Evolutionary conservation across 2,329 filamentous ascomycete genomes (phyloP), one percentile per base, ranked within the genome.

Genomic region (Colletotrichum noveboracense): DNA sequence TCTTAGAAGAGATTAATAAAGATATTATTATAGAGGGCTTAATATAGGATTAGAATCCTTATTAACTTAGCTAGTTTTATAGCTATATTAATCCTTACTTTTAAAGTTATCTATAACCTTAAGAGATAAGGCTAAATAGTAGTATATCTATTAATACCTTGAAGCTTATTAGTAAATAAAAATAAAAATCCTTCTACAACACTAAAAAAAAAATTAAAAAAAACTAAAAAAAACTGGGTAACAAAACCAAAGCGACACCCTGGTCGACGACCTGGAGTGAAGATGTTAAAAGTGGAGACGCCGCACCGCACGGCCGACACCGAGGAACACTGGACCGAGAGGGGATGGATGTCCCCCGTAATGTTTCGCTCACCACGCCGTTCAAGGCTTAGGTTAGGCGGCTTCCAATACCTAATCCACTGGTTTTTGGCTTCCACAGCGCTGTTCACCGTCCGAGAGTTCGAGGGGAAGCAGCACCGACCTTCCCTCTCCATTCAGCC

Each of bases 221-320:
- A n/a, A n/a, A n/a, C n/a, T n/a, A n/a, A n/a, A n/a, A 24, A 24
- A 24, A 24, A 24, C 24, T 24, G 4, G 24, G 24, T 24, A 24
- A 24, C 4, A 24, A 24, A 24, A 24, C 24, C 4, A 24, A 24
- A 24, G 24, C 24, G n/a, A n/a, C n/a, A n/a, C n/a, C 34, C 65
- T 68, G 30, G 71, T 32, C 30, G 30, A 66, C 43, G 65, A 34
- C 48, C 61, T 28, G 56, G 28, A 30, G 14, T 58, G 58, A 38
- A 38, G 43, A 58, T 36, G 64, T 69, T 74, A 74, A 71, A 74
- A 52, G 58, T 65, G 74, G 73, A 21, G 28, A 26, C 58, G 16
- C 34, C 28, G 64, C 70, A 69, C 65, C 28, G 64, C 70, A 69
- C 58, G 74, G 70, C 70, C 74, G 70, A 66, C 48, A 26, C 73